Evolutionary conservation across 805 yeast species (phyloP), one percentile per base, ranked within the genome.

Genomic region (Schwanniomyces pseudopolymorphus): DNA sequence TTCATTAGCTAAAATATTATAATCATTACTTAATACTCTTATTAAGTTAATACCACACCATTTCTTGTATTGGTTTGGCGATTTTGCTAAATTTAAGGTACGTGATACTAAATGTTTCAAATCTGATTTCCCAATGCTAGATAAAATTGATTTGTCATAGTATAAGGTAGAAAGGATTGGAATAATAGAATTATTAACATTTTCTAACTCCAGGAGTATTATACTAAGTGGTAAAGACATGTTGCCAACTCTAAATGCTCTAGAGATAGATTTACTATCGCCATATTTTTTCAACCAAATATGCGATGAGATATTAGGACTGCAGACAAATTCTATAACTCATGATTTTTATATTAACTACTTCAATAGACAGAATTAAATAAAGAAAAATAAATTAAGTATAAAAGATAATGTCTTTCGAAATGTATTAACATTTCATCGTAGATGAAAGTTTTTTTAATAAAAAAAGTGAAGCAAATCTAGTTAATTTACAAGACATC

Each of bases 1-100:
- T 42, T 75, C 72, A 26, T 55, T 54, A 13, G 79, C 69, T 39
- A 78, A 57, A 5, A 75, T 53, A 5, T 64, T 56, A 39, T 66
- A 68, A 45, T 74, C 58, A 46, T 61, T 64, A 17, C 49, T 64
- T 41, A 83, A 58, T 0, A 82, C 80, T 33, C 69, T 64, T 10
- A 75, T 69, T 5, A 82, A 52, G 53, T 79, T 80, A 28, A 82
- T 73, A 5, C 85, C 88, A 51, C 80, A 73, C 87, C 88, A 84
- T 45, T 79, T 71, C 40, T 66, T 62, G 40, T 63, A 69, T n/a
- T 72, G 69, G 16, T 55, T 55, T 46, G 57, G 58, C 22, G 72
- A 58, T 41, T 53, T 53, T 35, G 63, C 49, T 27, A 70, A 55
- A 42, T 63, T 66, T 37, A 66, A 53, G 14, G 67, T 60, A 36